Conservation (phyloP, 208 protist genomes). For the Herpetomonas samuelpessoai region DNA sequence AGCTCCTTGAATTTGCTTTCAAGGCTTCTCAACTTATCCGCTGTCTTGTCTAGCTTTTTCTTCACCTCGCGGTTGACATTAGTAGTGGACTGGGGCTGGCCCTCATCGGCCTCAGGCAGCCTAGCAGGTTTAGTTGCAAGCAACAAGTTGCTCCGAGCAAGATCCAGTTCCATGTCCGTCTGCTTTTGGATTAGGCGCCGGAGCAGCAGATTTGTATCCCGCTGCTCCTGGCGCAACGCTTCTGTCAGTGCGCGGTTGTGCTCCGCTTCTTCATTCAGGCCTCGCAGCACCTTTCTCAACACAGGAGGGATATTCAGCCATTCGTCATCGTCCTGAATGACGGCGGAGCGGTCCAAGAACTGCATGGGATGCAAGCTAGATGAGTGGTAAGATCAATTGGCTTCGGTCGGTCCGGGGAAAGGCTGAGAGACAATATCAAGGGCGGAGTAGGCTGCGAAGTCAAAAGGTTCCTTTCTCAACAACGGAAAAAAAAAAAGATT, state of each 20-base stretch:
- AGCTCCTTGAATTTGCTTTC: not conserved
- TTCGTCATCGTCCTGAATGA: constrained; percentile 52
- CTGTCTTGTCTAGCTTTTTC: not conserved
- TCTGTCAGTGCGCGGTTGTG: constrained; percentile 24
- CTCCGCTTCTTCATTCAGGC: constrained; percentile 51
- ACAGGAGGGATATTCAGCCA: constrained; percentile 80
- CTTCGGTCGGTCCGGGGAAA: too few species aligned
- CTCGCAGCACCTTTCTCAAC: constrained; percentile 42
- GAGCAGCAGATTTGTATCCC: constrained; percentile 39
- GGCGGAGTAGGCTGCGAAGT: too few species aligned
- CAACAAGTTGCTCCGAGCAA: constrained; percentile 25
- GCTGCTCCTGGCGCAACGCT: constrained; percentile 36
- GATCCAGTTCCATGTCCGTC: constrained; percentile 53
- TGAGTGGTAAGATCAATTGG: too few species aligned
- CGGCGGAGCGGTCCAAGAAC: constrained; percentile 16
- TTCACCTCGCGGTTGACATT: not conserved
- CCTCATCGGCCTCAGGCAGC: not conserved
- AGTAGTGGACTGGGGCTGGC: not conserved
- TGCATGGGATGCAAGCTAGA: too few species aligned
- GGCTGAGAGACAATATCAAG: too few species aligned
- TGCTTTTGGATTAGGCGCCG: constrained; percentile 49
- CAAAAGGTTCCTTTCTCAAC: too few species aligned
- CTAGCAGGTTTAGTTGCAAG: not conserved
- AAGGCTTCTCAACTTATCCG: not conserved
- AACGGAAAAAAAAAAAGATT: too few species aligned